phyloP scores from a whole-genome alignment of 2,329 filamentous ascomycete species.

The Passalora sequoiae region DNA sequence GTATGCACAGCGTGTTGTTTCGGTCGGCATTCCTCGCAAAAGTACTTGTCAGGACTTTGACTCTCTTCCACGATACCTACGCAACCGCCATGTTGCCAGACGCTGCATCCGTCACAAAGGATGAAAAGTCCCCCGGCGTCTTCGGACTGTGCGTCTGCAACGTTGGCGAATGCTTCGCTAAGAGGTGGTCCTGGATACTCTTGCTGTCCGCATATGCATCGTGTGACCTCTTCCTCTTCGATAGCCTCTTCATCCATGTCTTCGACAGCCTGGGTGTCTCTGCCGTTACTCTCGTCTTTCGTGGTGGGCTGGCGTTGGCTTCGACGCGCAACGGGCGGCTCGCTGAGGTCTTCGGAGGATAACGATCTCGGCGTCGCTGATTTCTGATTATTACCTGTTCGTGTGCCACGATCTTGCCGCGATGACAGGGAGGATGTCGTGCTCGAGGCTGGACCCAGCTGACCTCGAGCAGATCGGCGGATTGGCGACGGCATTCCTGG shows the following conservation, averaged over 20 bases:
- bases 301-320: constrained; percentile 70
- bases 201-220: constrained; percentile 89
- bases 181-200: constrained; percentile 82
- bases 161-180: constrained; percentile 46
- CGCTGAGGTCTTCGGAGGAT: constrained; percentile 62
- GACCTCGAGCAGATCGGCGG: constrained; percentile 79
- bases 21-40: constrained; percentile 89
- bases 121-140: constrained; percentile 94
- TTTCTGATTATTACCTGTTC: constrained; percentile 69
- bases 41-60: constrained; percentile 92
- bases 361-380: constrained; percentile 68
- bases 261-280: constrained; percentile 36
- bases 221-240: constrained; percentile 85
- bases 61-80: constrained; percentile 95
- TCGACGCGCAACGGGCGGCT: constrained; percentile 60
- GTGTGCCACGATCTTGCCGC: constrained; percentile 65
- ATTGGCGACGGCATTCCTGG: constrained; percentile 27
- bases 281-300: constrained; percentile 45
- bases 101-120: constrained; percentile 95
- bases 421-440: constrained; percentile 68
- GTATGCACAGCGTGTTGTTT: constrained; percentile 81
- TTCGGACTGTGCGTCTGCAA: constrained; percentile 60
- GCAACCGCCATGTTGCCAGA: constrained; percentile 98
- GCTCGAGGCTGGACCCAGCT: constrained; percentile 62
- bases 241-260: constrained; percentile 57